Conservation (phyloP, 805 yeast genomes). For the Cyberlindnera euphorbiiphila region DNA sequence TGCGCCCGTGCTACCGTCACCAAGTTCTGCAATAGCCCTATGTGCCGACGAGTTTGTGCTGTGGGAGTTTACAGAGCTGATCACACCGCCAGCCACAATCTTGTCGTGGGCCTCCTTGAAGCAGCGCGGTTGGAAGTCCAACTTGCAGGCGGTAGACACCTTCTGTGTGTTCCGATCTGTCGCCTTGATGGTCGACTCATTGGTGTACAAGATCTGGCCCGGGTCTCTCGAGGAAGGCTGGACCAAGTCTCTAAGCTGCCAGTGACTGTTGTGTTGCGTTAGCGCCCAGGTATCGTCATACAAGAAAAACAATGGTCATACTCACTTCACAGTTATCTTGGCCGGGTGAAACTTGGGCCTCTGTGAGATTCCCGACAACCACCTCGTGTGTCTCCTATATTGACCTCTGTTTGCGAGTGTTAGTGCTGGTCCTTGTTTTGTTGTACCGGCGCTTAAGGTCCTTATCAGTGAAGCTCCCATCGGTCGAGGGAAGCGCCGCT, state of each 20-base stretch:
- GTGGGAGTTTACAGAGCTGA: constrained; percentile 30
- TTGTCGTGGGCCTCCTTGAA: constrained; percentile 53
- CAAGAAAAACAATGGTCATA: constrained; percentile 4
- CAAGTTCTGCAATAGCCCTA: constrained; percentile 8
- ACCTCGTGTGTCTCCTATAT: constrained; percentile 11
- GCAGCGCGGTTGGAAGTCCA: constrained; percentile 69
- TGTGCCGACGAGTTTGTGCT: constrained; percentile 7
- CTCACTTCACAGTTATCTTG: constrained; percentile 35
- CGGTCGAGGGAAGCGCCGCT: too few relatives aligned
- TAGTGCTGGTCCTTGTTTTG: constrained; percentile 1
- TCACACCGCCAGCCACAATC: constrained; percentile 50
- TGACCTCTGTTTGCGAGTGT: constrained; percentile 3
- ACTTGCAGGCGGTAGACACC: constrained; percentile 37
- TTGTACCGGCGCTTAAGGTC: background rate
- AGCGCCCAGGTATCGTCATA: background rate
- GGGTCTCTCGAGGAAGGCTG: constrained; percentile 42
- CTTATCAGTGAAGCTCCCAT: too few relatives aligned
- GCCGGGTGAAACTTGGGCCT: constrained; percentile 27
- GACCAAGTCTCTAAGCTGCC: constrained; percentile 81
- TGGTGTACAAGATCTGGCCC: constrained; percentile 53
- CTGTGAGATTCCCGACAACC: constrained; percentile 16
- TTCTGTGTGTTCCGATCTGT: constrained; percentile 38
- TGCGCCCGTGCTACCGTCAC: constrained; percentile 28
- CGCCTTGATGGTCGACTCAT: constrained; percentile 47
- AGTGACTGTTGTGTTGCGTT: constrained; percentile 37